Evolutionary conservation across 2,329 filamentous ascomycete species (phyloP).

Genomic region (Nectriaceae sp.): DNA sequence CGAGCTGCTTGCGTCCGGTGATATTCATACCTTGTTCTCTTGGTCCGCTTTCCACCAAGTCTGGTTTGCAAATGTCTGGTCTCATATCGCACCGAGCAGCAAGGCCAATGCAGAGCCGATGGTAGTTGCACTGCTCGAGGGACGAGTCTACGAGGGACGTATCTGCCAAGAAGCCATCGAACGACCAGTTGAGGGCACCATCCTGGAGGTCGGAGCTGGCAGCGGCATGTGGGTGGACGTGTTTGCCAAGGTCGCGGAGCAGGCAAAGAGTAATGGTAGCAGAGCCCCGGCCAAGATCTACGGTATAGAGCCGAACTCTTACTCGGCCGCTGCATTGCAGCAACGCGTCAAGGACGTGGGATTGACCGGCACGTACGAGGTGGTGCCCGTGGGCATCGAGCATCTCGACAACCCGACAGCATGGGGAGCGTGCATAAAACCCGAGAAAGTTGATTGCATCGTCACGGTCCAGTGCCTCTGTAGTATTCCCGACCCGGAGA

Average conservation of each 20-base stretch:
- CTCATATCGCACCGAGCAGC: conserved; percentile 51
- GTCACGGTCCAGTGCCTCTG: conserved; percentile 64
- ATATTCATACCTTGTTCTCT: conserved; percentile 43
- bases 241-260: conserved; percentile 39
- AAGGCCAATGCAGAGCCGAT: conserved; percentile 42
- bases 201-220: conserved; percentile 65
- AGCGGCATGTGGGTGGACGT: conserved; percentile 61
- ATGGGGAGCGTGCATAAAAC: conserved; percentile 49
- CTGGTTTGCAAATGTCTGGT: conserved; percentile 67
- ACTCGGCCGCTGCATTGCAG: conserved; percentile 51
- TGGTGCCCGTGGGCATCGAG: conserved; percentile 65
- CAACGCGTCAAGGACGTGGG: conserved; percentile 51
- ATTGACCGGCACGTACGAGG: conserved; percentile 58
- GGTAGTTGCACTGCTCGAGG: conserved; percentile 58
- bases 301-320: conserved; percentile 64
- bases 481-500: conserved; percentile 61
- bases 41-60: conserved; percentile 43
- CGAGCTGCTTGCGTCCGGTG: conserved; percentile 37
- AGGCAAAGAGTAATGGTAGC: conserved; percentile 4
- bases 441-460: conserved; percentile 58
- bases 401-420: conserved; percentile 45
- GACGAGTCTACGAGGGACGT: conserved; percentile 42
- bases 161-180: conserved; percentile 34
- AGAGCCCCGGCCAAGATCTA: conserved; percentile 49
- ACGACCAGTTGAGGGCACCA: conserved; percentile 48